Base-by-base conservation (phyloP, 805 yeast species). In the Pichia membranifaciens region DNA sequence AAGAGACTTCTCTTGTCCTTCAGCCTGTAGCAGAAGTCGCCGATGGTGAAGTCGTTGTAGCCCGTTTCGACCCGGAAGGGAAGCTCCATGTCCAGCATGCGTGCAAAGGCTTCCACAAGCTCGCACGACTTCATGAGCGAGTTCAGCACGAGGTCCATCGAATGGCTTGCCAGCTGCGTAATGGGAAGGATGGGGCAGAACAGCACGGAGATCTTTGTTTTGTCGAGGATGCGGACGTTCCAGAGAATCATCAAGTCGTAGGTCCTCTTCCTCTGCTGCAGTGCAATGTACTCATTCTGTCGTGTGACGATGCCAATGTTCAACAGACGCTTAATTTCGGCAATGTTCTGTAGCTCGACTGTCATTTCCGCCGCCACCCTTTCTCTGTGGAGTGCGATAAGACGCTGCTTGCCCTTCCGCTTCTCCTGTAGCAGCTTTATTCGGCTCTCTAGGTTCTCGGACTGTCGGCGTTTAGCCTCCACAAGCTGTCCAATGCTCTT, bases 141-240 rank as follows among this genome's bases (percentile, higher is more conserved):
- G 9, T 51, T 45, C 38, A 55, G 56, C 9, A 65, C 51, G 3
- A 58, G 13, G 8, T 51, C 47, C 3, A 57, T 40, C 0, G 60
- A 47, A 43, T 58, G 62, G 9, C 50, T 28, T 1, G 59, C 18
- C 39, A 51, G 54, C 8, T 50, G 44, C 2, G 52, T 41, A 1
- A 63, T 31, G 2, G 64, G 57, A 10, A 66, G 21, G 1, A 66
- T 51, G 1, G 69, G 70, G 1, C 50, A 43, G 34, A 56, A 61
- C n/a, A 55, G 46, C 3, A 66, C 43, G 4, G 49, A 6, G 44
- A 51, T 7, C 40, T 47, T n/a, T 7, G 8, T 21, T 21, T 16
- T n/a, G 25, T 42, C 29, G 10, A 47, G 7, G 13, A 36, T 18
- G 38, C 38, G 20, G 43, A 47, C 25, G 32, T 28, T 36, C 55